These are phyloP conservation scores for Parastagonospora nodorum DNA, from an alignment of 2,329 filamentous ascomycete genomes.

Conservation along the genomic window DNA sequence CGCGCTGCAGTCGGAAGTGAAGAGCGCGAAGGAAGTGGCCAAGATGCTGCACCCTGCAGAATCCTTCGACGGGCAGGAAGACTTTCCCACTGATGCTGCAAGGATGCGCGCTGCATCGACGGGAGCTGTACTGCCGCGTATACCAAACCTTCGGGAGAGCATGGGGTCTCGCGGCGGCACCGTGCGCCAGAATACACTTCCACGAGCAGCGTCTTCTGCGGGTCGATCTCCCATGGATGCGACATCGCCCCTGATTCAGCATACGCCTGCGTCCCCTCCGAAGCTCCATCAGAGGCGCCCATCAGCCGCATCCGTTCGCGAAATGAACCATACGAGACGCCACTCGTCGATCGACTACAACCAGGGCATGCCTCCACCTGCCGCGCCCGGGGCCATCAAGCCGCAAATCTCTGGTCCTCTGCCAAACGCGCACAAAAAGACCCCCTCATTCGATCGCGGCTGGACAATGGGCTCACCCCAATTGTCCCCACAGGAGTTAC, in stretches of 20 bases:
- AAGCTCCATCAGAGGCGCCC: conserved; percentile 58
- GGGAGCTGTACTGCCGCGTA: conserved; percentile 45
- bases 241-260: conserved; percentile 52
- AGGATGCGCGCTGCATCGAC: conserved; percentile 55
- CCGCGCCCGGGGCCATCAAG: conserved; percentile 21
- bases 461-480: conserved; percentile 59
- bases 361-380: conserved; percentile 32
- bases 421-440: conserved; percentile 56
- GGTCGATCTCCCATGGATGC: conserved; percentile 41
- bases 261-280: conserved; percentile 48
- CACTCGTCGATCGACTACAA: conserved; percentile 85
- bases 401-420: conserved; percentile 21
- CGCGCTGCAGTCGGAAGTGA: conserved; percentile 84
- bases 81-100: conserved; percentile 45
- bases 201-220: conserved; percentile 40
- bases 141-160: conserved; percentile 43
- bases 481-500: conserved; percentile 34
- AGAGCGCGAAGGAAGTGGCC: conserved; percentile 54
- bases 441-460: conserved; percentile 62
- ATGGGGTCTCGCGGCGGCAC: conserved; percentile 32
- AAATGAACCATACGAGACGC: conserved; percentile 80
- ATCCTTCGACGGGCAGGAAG: conserved; percentile 29
- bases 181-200: conserved; percentile 29
- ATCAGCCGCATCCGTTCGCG: conserved; percentile 80
- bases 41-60: conserved; percentile 44